Evolutionary conservation across 176 grass and related monocot genomes (phyloP).

Genomic region (Aegilops umbellulata): DNA sequence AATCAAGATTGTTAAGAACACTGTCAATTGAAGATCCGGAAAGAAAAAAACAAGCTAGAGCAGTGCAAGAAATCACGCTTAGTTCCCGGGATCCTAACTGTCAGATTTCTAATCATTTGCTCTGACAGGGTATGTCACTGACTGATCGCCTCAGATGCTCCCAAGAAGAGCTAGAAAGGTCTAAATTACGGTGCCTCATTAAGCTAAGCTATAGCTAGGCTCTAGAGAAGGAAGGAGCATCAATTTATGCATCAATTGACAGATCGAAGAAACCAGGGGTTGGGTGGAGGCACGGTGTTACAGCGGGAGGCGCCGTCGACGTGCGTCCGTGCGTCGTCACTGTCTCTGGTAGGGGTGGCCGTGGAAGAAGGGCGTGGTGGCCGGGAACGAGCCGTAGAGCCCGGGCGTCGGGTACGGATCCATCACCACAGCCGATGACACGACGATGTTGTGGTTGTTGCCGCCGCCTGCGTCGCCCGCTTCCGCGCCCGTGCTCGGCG

Average conservation of each 20-base stretch:
- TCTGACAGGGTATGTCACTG: conserved; percentile 26
- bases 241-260: conserved; percentile 61
- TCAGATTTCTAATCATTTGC: conserved; percentile 50
- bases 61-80: conserved; percentile 34
- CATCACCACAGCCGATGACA: conserved; percentile 76
- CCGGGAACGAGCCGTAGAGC: conserved; percentile 45
- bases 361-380: conserved; percentile 63
- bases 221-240: conserved; percentile 36
- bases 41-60: background rate
- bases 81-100: conserved; percentile 39
- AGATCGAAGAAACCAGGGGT: conserved; percentile 31
- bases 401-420: conserved; percentile 86
- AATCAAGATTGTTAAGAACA: background rate
- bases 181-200: conserved; percentile 36
- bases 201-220: conserved; percentile 44
- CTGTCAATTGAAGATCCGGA: background rate
- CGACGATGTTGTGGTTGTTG: conserved; percentile 17
- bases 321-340: conserved; percentile 1
- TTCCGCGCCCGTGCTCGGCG: conserved; percentile 36
- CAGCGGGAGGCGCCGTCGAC: background rate
- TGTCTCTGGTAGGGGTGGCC: conserved; percentile 53
- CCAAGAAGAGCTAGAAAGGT: conserved; percentile 33
- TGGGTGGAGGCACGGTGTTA: conserved; percentile 42
- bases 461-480: conserved; percentile 21
- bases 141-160: conserved; percentile 36